phyloP scores from a whole-genome alignment of 208 protist genomes.

The Leishmania arabica region DNA sequence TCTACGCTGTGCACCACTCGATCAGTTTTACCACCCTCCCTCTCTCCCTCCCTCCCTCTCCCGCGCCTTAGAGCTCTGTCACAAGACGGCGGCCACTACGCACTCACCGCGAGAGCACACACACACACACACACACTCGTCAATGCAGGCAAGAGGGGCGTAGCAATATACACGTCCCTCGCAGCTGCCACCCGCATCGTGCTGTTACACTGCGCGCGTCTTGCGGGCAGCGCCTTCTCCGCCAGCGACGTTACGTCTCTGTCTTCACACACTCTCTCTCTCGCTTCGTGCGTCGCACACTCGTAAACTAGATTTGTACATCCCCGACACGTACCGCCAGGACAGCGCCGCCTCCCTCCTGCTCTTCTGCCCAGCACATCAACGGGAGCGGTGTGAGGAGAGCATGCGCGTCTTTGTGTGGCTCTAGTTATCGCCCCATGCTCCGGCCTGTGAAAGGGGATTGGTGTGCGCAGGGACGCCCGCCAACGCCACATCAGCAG shows the following conservation, averaged over 20 bases:
- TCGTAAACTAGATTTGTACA: neutral
- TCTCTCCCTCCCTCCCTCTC: neutral
- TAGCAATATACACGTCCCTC: neutral
- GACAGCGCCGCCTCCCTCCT: neutral
- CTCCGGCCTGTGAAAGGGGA: neutral
- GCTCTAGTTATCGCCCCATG: neutral
- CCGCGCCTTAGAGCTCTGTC: neutral
- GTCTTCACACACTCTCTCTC: too few relatives aligned
- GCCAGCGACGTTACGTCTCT: too few relatives aligned
- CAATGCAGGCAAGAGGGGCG: too few relatives aligned
- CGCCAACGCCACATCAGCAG: neutral
- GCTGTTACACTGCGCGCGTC: neutral
- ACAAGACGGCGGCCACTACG: neutral
- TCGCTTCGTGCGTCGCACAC: too few relatives aligned
- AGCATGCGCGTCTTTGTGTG: neutral
- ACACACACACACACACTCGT: too few relatives aligned
- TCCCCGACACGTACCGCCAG: neutral
- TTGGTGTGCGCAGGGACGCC: neutral
- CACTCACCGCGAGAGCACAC: neutral
- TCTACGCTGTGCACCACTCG: neutral
- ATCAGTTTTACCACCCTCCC: neutral
- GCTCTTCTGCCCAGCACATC: neutral
- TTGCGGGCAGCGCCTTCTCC: too few relatives aligned
- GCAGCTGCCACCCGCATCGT: neutral
- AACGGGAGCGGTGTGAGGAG: neutral